Conservation (phyloP, 2,329 filamentous ascomycete genomes). For the Colletotrichum tropicale region DNA sequence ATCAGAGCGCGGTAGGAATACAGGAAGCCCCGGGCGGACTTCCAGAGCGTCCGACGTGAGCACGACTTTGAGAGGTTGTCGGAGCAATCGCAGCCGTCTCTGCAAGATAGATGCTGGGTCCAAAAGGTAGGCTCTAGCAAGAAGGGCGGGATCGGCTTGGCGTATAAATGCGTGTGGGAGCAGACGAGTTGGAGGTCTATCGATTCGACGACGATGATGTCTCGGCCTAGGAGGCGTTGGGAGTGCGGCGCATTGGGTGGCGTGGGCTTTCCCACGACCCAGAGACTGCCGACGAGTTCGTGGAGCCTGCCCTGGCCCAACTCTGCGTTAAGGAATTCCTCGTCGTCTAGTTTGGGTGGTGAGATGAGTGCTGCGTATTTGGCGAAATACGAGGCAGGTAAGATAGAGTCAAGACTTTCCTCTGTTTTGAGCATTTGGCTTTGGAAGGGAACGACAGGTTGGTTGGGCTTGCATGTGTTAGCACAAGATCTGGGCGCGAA, state of each 20-base stretch:
- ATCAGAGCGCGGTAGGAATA: not conserved
- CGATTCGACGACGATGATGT: not conserved
- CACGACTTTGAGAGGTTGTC: not conserved
- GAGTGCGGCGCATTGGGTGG: not conserved
- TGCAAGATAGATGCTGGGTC: not conserved
- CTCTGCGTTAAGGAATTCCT: not conserved
- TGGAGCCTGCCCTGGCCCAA: not conserved
- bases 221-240: not conserved
- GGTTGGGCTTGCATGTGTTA: not conserved
- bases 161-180: not conserved
- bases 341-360: not conserved
- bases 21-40: not conserved
- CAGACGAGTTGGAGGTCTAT: not conserved
- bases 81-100: not conserved
- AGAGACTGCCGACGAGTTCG: not conserved
- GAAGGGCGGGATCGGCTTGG: not conserved
- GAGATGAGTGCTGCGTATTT: not conserved
- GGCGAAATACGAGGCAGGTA: not conserved
- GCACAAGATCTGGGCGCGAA: not conserved
- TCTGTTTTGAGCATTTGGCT: not conserved
- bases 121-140: not conserved
- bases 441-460: not conserved
- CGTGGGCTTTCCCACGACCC: not conserved
- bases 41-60: not conserved
- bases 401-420: rapidly evolving